These are phyloP conservation scores for Leccinum disarticulatum DNA, from an alignment of 768 basidiomycete species.

Conservation along the genomic window DNA sequence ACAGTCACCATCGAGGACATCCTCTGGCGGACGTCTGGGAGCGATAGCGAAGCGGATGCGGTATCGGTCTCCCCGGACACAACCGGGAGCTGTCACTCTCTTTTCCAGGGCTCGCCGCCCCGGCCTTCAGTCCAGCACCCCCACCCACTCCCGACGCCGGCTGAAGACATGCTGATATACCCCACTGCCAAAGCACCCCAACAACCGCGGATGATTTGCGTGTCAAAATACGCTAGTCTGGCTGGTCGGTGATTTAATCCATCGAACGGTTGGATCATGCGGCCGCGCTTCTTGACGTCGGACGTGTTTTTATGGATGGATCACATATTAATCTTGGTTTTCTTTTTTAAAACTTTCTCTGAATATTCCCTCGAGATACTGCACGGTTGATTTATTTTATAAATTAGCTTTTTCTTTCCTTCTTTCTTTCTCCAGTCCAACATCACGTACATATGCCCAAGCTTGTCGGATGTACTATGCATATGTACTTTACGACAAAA, in stretches of 20 bases:
- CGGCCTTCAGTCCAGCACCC: slow-evolving; percentile 19
- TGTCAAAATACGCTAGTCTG: slow-evolving; percentile 32
- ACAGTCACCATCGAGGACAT: slow-evolving; percentile 28
- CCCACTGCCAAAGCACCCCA: slow-evolving; percentile 11
- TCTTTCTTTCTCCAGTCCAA: background rate
- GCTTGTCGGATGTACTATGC: background rate
- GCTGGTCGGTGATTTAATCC: slow-evolving; percentile 27
- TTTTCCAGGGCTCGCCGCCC: slow-evolving; percentile 16
- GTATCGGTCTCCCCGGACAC: slow-evolving; percentile 21
- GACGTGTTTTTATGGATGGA: slow-evolving; percentile 1
- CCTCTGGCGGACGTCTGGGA: slow-evolving; percentile 26
- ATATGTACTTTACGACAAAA: slow-evolving; percentile 18
- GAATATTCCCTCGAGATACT: background rate
- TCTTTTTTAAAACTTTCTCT: background rate
- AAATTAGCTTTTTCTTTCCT: slow-evolving; percentile 14
- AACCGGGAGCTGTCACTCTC: slow-evolving; percentile 18
- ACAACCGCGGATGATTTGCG: slow-evolving; percentile 14
- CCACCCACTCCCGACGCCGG: slow-evolving; percentile 57
- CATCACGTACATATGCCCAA: background rate
- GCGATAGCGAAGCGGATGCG: slow-evolving; percentile 21
- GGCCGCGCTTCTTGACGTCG: background rate
- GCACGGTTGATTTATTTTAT: slow-evolving; percentile 26
- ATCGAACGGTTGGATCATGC: background rate
- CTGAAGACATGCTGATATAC: slow-evolving; percentile 48
- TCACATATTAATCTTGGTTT: background rate